Evolutionary conservation across 257 asterid species (phyloP).

Genomic region (Lantana camara): DNA sequence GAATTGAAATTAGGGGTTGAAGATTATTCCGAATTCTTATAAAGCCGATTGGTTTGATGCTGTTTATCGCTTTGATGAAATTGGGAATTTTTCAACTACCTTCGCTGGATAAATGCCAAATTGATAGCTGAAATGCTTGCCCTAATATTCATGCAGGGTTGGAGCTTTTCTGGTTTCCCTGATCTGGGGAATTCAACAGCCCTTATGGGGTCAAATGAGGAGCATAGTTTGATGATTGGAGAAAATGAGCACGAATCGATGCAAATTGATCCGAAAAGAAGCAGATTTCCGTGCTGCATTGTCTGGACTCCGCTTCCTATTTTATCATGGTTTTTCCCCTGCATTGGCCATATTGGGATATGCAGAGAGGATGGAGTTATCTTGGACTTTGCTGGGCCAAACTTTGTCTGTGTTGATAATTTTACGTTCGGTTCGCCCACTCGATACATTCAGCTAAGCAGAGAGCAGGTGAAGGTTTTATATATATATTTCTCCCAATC

Average conservation of each 20-base stretch:
- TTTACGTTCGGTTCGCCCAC: conserved; percentile 89
- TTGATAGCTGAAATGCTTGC: neutral
- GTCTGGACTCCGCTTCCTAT: conserved; percentile 97
- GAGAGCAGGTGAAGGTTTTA: conserved; percentile 65
- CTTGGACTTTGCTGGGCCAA: conserved; percentile 93
- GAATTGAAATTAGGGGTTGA: conserved; percentile 24
- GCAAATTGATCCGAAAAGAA: conserved; percentile 61
- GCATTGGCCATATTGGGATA: conserved; percentile 86
- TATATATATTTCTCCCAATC: conserved; percentile 1
- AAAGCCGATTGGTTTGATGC: neutral
- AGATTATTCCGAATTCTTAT: neutral
- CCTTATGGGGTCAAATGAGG: conserved; percentile 58
- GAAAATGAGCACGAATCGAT: conserved; percentile 29
- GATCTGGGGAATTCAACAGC: conserved; percentile 15
- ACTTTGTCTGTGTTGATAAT: conserved; percentile 84
- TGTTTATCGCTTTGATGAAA: neutral
- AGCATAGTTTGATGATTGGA: conserved; percentile 60
- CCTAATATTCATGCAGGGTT: neutral
- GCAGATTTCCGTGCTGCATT: conserved; percentile 83
- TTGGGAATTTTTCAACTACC: neutral
- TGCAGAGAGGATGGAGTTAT: conserved; percentile 93
- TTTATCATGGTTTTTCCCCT: conserved; percentile 84
- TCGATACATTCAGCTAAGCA: conserved; percentile 67
- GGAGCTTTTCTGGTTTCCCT: neutral
- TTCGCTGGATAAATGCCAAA: neutral